Conservation (phyloP, 768 basidiomycete species). For the Clathrus columnatus region DNA sequence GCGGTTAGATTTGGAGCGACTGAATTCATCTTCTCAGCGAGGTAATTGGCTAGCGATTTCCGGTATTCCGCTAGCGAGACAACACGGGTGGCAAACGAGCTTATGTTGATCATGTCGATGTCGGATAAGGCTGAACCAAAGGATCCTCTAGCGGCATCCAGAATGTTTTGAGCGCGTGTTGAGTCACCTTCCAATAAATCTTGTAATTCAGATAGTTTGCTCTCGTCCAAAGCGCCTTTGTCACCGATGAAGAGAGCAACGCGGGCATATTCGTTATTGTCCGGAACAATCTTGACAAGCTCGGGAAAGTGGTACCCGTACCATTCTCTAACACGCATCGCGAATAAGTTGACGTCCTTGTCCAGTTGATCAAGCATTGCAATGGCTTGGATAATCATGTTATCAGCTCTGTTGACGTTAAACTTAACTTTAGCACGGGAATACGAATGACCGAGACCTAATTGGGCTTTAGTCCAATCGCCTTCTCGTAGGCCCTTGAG, state of each 20-base stretch:
- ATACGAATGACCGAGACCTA: slow-evolving; percentile 95
- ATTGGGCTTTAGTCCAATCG: slow-evolving; percentile 88
- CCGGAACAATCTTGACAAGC: slow-evolving; percentile 84
- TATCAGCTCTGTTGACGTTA: slow-evolving; percentile 92
- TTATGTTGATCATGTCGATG: slow-evolving; percentile 94
- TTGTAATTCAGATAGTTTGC: slow-evolving; percentile 71
- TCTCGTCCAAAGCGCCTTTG: slow-evolving; percentile 72
- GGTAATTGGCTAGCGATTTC: slow-evolving; percentile 77
- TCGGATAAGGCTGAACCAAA: slow-evolving; percentile 91
- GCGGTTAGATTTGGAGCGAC: slow-evolving; percentile 92
- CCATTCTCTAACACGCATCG: slow-evolving; percentile 98
- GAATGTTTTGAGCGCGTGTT: slow-evolving; percentile 82
- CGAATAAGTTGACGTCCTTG: slow-evolving; percentile 98
- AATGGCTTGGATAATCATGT: slow-evolving; percentile 99
- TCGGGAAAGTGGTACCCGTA: slow-evolving; percentile 99
- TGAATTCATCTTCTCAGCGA: slow-evolving; percentile 95
- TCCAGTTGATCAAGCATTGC: slow-evolving; percentile 97
- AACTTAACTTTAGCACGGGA: slow-evolving; percentile 97
- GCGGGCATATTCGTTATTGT: slow-evolving; percentile 90
- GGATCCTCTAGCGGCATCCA: slow-evolving; percentile 88
- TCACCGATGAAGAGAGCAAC: slow-evolving; percentile 82
- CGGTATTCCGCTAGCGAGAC: slow-evolving; percentile 91
- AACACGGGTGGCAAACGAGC: slow-evolving; percentile 81
- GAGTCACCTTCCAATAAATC: slow-evolving; percentile 76
- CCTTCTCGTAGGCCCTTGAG: slow-evolving; percentile 81